phyloP scores from a whole-genome alignment of 768 basidiomycete genomes.

The Suillus subalutaceus region DNA sequence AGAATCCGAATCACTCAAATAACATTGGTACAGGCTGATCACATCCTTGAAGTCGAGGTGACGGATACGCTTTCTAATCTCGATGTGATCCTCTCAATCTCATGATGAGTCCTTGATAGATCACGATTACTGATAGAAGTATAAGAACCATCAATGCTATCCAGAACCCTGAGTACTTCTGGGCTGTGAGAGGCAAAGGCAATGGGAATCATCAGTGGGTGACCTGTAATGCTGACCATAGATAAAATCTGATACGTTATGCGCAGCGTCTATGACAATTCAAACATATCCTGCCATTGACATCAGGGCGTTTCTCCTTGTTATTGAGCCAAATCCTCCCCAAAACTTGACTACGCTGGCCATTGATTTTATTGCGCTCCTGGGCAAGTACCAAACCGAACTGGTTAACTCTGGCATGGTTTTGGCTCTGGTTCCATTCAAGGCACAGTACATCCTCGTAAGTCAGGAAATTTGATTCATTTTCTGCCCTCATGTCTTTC shows the following conservation, averaged over 20 bases:
- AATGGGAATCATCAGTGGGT: constrained; percentile 38
- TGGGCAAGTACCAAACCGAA: constrained; percentile 22
- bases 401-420: constrained; percentile 19
- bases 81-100: neutral
- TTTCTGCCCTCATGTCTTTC: neutral
- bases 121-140: constrained; percentile 46
- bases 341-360: constrained; percentile 18
- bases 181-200: constrained; percentile 13
- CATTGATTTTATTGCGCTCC: constrained; percentile 22
- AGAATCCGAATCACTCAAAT: neutral
- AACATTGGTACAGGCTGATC: constrained; percentile 38
- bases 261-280: constrained; percentile 14
- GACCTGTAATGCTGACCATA: neutral
- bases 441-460: constrained; percentile 20
- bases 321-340: constrained; percentile 13
- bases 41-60: constrained; percentile 45
- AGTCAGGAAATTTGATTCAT: neutral
- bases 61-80: neutral
- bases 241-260: neutral
- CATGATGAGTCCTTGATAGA: constrained; percentile 11
- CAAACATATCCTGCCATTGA: constrained; percentile 14
- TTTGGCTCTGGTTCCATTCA: neutral
- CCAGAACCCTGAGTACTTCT: constrained; percentile 51
- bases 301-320: constrained; percentile 13
- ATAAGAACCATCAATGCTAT: constrained; percentile 30